Conservation (phyloP, 2,329 filamentous ascomycete genomes). For the Fusarium acutatum region DNA sequence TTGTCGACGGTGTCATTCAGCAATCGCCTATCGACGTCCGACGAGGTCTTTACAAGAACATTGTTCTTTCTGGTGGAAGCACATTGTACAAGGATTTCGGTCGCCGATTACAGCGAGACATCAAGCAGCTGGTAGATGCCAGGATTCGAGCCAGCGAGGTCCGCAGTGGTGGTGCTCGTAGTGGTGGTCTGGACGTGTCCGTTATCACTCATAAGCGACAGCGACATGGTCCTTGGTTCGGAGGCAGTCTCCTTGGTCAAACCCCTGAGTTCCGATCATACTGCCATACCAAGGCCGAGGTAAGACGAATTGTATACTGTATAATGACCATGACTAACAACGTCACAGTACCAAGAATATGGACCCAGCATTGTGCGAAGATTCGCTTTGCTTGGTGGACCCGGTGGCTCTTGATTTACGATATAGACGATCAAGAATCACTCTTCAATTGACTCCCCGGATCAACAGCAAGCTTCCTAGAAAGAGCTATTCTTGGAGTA, state of each 20-base stretch:
- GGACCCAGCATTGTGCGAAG: conserved; percentile 94
- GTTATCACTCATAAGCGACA: conserved; percentile 98
- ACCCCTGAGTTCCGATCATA: conserved; percentile 99
- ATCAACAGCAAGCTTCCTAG: conserved; percentile 1
- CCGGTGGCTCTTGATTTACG: conserved; percentile 73
- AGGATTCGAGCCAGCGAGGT: conserved; percentile 92
- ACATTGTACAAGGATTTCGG: conserved; percentile 99
- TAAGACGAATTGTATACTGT: conserved; percentile 44
- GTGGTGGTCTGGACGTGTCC: conserved; percentile 93
- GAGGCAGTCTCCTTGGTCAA: conserved; percentile 93
- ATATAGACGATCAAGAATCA: conserved; percentile 27
- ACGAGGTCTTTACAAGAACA: conserved; percentile 98
- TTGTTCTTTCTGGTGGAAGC: conserved; percentile 95
- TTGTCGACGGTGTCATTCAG: conserved; percentile 97
- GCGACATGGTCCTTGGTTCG: conserved; percentile 98
- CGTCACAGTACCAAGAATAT: conserved; percentile 84
- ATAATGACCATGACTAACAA: conserved; percentile 11
- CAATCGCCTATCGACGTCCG: conserved; percentile 97
- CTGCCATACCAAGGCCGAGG: conserved; percentile 90
- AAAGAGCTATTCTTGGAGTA: not conserved
- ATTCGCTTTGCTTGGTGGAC: conserved; percentile 92
- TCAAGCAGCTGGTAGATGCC: conserved; percentile 93
- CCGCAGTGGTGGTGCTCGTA: conserved; percentile 89
- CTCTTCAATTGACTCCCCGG: conserved; percentile 9
- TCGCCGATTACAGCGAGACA: conserved; percentile 93